Percentiles rank a stretch among this genome's conserved stretches.
Evolutionary conservation across 192 early-diverging fungal species (phyloP).

Genomic region (Phycomyces blakesleeanus): DNA sequence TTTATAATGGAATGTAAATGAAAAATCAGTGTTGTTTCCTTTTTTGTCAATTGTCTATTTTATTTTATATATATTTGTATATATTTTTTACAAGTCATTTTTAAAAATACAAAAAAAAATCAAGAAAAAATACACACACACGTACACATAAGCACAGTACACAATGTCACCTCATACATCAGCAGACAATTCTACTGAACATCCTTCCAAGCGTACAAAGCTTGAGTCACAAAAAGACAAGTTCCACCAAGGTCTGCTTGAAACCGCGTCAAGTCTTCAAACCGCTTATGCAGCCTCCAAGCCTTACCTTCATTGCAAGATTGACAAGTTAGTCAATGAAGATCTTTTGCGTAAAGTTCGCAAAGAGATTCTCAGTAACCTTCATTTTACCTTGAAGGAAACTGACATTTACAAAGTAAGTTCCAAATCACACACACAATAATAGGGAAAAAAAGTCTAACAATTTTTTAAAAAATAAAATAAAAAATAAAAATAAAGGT

Average conservation of each 20-base stretch:
- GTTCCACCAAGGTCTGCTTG: background rate
- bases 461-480: too few relatives aligned
- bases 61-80: too few relatives aligned
- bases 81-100: too few relatives aligned
- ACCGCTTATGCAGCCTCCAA: constrained; percentile 30
- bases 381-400: constrained; percentile 79
- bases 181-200: background rate
- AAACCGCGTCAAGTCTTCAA: constrained; percentile 1
- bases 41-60: too few relatives aligned
- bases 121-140: too few relatives aligned
- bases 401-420: constrained; percentile 75
- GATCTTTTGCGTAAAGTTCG: constrained; percentile 59
- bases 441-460: too few relatives aligned
- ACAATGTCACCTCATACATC: background rate
- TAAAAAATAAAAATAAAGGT: too few relatives aligned
- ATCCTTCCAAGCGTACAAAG: background rate
- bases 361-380: constrained; percentile 53
- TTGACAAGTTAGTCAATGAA: constrained; percentile 57
- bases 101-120: too few relatives aligned
- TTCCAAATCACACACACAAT: too few relatives aligned
- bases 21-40: too few relatives aligned
- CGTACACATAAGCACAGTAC: background rate
- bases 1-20: too few relatives aligned
- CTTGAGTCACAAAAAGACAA: background rate
- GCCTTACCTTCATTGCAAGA: constrained; percentile 66